phyloP scores from a whole-genome alignment of 805 yeast species.

The Lipomyces starkeyi region DNA sequence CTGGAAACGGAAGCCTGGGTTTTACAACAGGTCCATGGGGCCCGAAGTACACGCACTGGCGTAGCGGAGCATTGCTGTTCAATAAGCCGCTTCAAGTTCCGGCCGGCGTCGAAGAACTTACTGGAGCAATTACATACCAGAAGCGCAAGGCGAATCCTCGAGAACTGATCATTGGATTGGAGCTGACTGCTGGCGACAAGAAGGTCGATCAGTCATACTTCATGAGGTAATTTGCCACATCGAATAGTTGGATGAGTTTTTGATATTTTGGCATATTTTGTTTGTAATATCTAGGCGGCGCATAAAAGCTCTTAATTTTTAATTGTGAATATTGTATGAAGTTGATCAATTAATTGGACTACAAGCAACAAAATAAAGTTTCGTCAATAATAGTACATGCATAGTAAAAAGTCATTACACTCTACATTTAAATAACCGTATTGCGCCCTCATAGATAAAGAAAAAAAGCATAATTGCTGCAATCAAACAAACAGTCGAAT shows the following conservation, averaged over 20 bases:
- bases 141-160: conserved; percentile 76
- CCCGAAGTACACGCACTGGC: conserved; percentile 83
- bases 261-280: neutral
- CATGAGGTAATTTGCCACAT: conserved; percentile 18
- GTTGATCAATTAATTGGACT: neutral
- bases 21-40: conserved; percentile 93
- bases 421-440: neutral
- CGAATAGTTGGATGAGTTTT: neutral
- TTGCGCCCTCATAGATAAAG: neutral
- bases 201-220: conserved; percentile 22
- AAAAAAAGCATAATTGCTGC: neutral
- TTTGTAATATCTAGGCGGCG: neutral
- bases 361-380: conserved; percentile 4
- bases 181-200: conserved; percentile 24
- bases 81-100: conserved; percentile 75
- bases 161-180: conserved; percentile 76
- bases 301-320: neutral
- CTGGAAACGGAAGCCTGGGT: conserved; percentile 32
- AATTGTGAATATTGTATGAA: neutral
- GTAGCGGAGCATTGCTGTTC: conserved; percentile 82
- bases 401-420: neutral
- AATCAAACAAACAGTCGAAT: neutral
- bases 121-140: conserved; percentile 68
- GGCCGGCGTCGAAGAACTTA: conserved; percentile 63
- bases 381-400: neutral